Evolutionary conservation across 495 filamentous ascomycete genomes (phyloP), one percentile per base, ranked within the genome.

Genomic region (Emericellopsis terricola): DNA sequence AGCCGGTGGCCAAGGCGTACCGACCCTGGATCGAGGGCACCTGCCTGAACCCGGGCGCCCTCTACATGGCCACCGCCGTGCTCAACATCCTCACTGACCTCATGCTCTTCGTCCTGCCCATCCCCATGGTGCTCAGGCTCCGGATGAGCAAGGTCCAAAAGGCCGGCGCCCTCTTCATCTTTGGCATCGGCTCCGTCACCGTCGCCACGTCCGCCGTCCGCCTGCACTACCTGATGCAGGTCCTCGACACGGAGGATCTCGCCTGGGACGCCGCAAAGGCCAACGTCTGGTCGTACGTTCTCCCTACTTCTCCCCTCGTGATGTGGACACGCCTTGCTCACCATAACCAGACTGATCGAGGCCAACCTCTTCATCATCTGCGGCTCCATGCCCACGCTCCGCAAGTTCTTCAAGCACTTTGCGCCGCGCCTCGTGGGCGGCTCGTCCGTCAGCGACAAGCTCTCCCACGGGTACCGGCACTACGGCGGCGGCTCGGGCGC

Each of bases 11-110:
- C 6, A 26, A 26, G 11, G 6, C 23, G 6, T 26, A 6, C 23
- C 6, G 11, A 6, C 11, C 11, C 23, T 26, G 6, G 6, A 26
- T 26, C 6, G 6, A 26, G 6, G 23, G 23, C 6, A 6, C 23
- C 6, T 26, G 23, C 23, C 6, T 26, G 6, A 26, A 26, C 23
- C 6, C 23, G 23, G 23, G 23, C 6, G 11, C 11, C 23, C 23
- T 53, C 23, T 61, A 55, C 41, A 26, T 26, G 23, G 23, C 23
- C 6, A 26, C 23, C 6, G 50, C 50, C 8, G 46, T 42, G 0
- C 44, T 56, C 15, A 65, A 65, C 41, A 58, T 67, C 24, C 28
- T 53, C 14, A 56, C 52, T 13, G 62, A 67, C 38, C 14, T 62
- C 15, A 43, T 53, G 14, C 43, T 60, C 19, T 50, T 58, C 18